phyloP scores from a whole-genome alignment of 805 yeast species.

The Saccharomycopsis schoenii region DNA sequence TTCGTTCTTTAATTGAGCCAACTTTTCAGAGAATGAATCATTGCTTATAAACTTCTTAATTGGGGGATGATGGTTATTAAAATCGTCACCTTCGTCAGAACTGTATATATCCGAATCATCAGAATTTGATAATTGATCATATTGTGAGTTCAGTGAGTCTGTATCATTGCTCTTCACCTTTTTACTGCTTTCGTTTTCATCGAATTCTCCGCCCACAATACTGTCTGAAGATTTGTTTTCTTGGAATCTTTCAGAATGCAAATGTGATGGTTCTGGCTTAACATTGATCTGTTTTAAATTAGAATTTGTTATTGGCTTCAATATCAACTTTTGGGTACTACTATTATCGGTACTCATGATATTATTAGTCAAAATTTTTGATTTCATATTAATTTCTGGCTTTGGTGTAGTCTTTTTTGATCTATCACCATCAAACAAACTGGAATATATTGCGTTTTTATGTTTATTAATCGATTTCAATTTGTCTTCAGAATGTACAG shows the following conservation, averaged over 20 bases:
- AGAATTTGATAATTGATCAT: neutral
- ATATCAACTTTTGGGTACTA: neutral
- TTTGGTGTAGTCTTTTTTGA: neutral
- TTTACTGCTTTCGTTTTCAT: neutral
- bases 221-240: conserved; percentile 5
- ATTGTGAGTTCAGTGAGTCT: neutral
- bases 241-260: neutral
- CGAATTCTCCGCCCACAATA: conserved; percentile 6
- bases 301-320: neutral
- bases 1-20: conserved; percentile 8
- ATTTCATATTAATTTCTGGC: neutral
- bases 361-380: neutral
- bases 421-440: neutral
- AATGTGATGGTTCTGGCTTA: neutral
- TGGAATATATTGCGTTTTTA: neutral
- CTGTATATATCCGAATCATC: conserved; percentile 5
- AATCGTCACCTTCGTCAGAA: conserved; percentile 4
- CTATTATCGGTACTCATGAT: neutral
- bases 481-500: neutral
- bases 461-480: neutral
- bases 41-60: conserved; percentile 11
- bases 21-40: conserved; percentile 16
- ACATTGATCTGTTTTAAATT: neutral
- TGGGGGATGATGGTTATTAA: neutral
- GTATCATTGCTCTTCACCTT: neutral